Evolutionary conservation across 306 rosid species (phyloP).

Genomic region (Vigna unguiculata): DNA sequence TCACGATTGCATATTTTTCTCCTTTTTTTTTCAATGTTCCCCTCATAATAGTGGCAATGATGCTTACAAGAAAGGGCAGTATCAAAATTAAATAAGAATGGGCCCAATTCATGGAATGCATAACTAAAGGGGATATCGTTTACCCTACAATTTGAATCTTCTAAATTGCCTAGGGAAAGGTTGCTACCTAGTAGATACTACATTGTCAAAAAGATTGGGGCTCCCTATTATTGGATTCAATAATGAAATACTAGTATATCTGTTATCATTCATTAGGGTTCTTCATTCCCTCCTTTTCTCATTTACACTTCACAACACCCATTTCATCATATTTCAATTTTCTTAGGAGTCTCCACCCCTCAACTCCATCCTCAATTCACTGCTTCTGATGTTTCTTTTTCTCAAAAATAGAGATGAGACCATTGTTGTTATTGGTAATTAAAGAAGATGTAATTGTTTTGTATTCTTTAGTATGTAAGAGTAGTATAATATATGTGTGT

Average conservation of each 20-base stretch:
- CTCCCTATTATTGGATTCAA: slow-evolving; percentile 48
- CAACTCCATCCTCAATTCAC: too few species aligned
- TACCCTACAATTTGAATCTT: slow-evolving; percentile 44
- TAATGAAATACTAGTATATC: slow-evolving; percentile 19
- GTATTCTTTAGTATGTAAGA: too few species aligned
- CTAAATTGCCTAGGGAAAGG: slow-evolving; percentile 37
- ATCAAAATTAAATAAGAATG: slow-evolving; percentile 47
- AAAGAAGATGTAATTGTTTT: too few species aligned
- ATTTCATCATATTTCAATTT: too few species aligned
- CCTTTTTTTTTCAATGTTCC: slow-evolving; percentile 5
- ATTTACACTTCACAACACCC: background rate
- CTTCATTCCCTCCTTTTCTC: background rate
- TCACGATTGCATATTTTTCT: slow-evolving; percentile 36
- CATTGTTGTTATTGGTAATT: too few species aligned
- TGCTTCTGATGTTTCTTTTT: too few species aligned
- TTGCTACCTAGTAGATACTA: slow-evolving; percentile 24
- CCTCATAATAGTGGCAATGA: slow-evolving; percentile 36
- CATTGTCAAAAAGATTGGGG: slow-evolving; percentile 47
- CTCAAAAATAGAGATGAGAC: too few species aligned
- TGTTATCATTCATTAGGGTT: slow-evolving; percentile 23
- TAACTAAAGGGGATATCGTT: slow-evolving; percentile 32
- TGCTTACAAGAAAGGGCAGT: slow-evolving; percentile 41
- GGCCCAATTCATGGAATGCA: slow-evolving; percentile 32
- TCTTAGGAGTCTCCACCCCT: too few species aligned
- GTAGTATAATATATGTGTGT: too few species aligned